These are phyloP conservation scores for Chloranthus sessilifolius DNA, from an alignment of 164 flowering plant species.

Conservation along the genomic window DNA sequence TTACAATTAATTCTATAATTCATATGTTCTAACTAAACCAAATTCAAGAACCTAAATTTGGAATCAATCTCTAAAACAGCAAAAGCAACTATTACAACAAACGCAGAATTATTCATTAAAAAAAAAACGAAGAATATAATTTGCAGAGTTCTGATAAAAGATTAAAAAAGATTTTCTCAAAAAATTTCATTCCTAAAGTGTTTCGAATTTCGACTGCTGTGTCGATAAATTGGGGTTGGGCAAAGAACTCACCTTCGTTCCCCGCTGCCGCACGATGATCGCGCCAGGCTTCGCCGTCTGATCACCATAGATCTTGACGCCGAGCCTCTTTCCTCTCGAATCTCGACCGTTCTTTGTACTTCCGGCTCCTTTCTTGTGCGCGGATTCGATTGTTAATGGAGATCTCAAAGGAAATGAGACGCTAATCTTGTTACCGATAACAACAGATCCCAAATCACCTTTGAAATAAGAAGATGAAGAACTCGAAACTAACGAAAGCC, in stretches of 20 bases:
- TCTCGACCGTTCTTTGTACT: constrained; percentile 97
- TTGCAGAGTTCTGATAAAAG: too few species aligned
- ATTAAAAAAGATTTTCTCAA: too few species aligned
- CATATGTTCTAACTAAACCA: too few species aligned
- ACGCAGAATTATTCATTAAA: too few species aligned
- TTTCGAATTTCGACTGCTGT: too few species aligned
- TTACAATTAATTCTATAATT: too few species aligned
- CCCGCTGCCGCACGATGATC: constrained; percentile 83
- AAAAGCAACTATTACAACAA: too few species aligned
- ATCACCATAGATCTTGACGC: constrained; percentile 92
- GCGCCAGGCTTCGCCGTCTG: constrained; percentile 90
- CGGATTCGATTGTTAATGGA: constrained; percentile 65
- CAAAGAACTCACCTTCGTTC: constrained; percentile 75
- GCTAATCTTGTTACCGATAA: constrained; percentile 14
- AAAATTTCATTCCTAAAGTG: too few species aligned
- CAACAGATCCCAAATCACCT: constrained; percentile 36
- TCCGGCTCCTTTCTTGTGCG: constrained; percentile 97
- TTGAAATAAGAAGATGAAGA: constrained; percentile 48
- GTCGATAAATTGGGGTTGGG: too few species aligned
- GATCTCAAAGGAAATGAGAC: constrained; percentile 32
- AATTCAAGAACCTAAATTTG: too few species aligned
- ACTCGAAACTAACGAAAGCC: constrained; percentile 45
- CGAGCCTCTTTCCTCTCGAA: constrained; percentile 74
- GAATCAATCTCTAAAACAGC: too few species aligned
- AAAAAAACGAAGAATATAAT: too few species aligned